These are phyloP conservation scores for Oidium heveae DNA, from an alignment of 2,329 filamentous ascomycete genomes.

Conservation along the genomic window DNA sequence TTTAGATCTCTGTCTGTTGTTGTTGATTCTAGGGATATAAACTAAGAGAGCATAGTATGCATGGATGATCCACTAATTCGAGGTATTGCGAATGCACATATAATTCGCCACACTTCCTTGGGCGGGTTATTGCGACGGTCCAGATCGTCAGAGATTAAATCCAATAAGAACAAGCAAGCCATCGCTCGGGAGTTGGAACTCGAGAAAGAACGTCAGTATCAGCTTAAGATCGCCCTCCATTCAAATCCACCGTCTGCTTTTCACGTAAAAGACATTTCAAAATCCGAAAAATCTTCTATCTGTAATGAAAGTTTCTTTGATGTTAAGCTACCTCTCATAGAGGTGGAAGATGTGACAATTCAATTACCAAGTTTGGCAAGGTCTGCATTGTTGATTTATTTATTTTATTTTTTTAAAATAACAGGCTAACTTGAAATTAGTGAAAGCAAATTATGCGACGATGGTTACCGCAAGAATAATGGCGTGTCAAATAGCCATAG, in stretches of 20 bases:
- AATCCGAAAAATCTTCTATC: constrained; percentile 18
- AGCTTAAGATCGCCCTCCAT: constrained; percentile 27
- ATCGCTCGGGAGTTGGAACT: constrained; percentile 23
- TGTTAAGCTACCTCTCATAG: constrained; percentile 21
- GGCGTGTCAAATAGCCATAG: constrained; percentile 83
- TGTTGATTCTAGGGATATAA: too few relatives aligned
- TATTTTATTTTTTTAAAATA: constrained; percentile 24
- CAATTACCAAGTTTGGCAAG: constrained; percentile 12
- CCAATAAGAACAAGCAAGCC: constrained; percentile 34
- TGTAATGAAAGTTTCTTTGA: constrained; percentile 38
- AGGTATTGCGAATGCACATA: constrained; percentile 4
- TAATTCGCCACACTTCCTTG: constrained; percentile 22
- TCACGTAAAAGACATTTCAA: constrained; percentile 19
- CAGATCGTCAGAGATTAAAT: constrained; percentile 38
- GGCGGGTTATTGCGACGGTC: constrained; percentile 38
- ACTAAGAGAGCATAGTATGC: too few relatives aligned
- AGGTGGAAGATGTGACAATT: constrained; percentile 21
- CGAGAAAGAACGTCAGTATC: constrained; percentile 29
- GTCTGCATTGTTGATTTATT: too few relatives aligned
- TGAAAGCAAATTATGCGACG: constrained; percentile 91
- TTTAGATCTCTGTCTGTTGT: too few relatives aligned
- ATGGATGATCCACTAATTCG: neutral
- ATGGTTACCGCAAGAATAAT: constrained; percentile 88
- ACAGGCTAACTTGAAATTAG: constrained; percentile 60
- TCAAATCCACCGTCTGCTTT: constrained; percentile 18